phyloP scores from a whole-genome alignment of 2,329 filamentous ascomycete genomes.

The Colletotrichum liriopes region DNA sequence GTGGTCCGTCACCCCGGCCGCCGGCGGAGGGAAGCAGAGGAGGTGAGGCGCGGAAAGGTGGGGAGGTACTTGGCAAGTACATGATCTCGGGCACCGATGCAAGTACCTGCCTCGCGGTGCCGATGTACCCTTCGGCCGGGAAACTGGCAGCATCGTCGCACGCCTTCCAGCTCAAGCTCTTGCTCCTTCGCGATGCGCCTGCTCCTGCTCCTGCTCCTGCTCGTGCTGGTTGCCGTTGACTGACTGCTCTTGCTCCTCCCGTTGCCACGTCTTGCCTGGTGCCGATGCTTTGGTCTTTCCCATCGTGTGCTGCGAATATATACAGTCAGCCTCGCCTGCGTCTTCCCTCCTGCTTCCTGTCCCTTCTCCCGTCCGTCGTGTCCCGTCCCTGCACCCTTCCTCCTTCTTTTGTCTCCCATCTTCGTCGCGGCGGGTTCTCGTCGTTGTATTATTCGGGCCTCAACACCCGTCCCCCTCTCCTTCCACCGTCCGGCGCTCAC shows the following conservation, averaged over 20 bases:
- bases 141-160: background rate
- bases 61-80: conserved; percentile 26
- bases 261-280: background rate
- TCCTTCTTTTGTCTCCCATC: conserved; percentile 28
- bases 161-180: conserved; percentile 5
- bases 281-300: background rate
- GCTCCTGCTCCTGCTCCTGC: background rate
- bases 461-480: conserved; percentile 1
- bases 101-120: conserved; percentile 18
- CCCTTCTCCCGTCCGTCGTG: conserved; percentile 7
- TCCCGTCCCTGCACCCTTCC: conserved; percentile 20
- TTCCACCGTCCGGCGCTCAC: background rate
- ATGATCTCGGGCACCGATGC: conserved; percentile 8
- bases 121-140: conserved; percentile 28
- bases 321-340: conserved; percentile 19
- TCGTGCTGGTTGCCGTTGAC: background rate
- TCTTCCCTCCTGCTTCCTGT: background rate
- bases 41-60: background rate
- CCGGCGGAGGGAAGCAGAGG: background rate
- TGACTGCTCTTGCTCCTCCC: background rate
- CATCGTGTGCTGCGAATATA: conserved; percentile 30
- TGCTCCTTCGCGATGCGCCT: background rate
- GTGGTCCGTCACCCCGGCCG: conserved; percentile 32
- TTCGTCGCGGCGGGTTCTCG: conserved; percentile 8
- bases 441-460: conserved; percentile 8